These are phyloP conservation scores for Paecilomyces fulvus DNA, from an alignment of 2,329 filamentous ascomycete species.

Conservation along the genomic window DNA sequence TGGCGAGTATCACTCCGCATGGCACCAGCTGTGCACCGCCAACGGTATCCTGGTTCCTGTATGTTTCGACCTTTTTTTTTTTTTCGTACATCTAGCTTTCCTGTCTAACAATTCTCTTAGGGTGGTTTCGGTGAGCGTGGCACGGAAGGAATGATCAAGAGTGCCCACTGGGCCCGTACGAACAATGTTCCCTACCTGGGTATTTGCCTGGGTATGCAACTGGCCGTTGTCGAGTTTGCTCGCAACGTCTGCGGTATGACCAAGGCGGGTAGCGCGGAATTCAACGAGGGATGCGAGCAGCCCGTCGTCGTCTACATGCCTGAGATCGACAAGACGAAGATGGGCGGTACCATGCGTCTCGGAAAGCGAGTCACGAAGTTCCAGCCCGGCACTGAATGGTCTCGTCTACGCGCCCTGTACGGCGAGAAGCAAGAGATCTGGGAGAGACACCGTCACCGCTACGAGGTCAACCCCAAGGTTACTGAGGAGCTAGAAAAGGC, in stretches of 20 bases:
- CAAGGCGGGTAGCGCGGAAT: constrained; percentile 49
- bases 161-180: constrained; percentile 77
- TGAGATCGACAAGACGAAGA: constrained; percentile 65
- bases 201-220: constrained; percentile 86
- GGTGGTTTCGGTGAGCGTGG: constrained; percentile 73
- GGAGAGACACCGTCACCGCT: constrained; percentile 81
- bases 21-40: constrained; percentile 54
- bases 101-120: neutral
- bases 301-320: constrained; percentile 87
- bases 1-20: constrained; percentile 50
- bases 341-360: constrained; percentile 82
- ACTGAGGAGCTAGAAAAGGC: constrained; percentile 59
- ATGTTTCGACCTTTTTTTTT: neutral
- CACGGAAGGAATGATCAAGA: constrained; percentile 81
- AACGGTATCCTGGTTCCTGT: constrained; percentile 48
- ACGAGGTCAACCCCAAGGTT: constrained; percentile 79
- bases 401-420: constrained; percentile 67
- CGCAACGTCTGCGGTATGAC: constrained; percentile 62
- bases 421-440: constrained; percentile 47
- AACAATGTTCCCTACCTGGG: constrained; percentile 77
- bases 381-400: constrained; percentile 69
- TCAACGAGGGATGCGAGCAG: constrained; percentile 26
- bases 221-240: constrained; percentile 83
- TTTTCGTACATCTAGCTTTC: neutral
- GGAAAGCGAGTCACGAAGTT: constrained; percentile 68